Evolutionary conservation across 129 eudicot species (phyloP), one percentile per base, ranked within the genome.

Genomic region (Mikania micrantha): DNA sequence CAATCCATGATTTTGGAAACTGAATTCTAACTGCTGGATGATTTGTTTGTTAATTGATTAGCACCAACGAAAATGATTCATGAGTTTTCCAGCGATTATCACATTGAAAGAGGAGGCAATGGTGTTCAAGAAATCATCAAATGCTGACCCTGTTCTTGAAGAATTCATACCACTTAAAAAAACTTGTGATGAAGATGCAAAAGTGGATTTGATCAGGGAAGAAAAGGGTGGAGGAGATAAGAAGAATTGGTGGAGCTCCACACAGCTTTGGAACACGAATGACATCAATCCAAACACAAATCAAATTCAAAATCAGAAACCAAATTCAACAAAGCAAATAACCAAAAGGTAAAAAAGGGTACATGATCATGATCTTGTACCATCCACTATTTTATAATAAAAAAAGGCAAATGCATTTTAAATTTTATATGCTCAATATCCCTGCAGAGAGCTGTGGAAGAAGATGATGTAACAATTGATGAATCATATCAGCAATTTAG

Each of bases 211-310:
- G 38, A 59, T 24, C 36, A 39, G 27, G 34, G 63, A 76, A 47
- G 80, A 67, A 35, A 59, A 35, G 15, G 77, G 79, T 31, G 75
- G 67, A 32, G 79, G 68, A 64, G 88, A 88, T 66, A 91, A 88
- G 87, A 85, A 61, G 85, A 82, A 82, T 69, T 88, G 97, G 97
- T 38, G 88, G 88, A 88, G 96, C 67, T 85, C 96, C 24, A 88
- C 84, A 40, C 97, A 91, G 76, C 87, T 91, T 35, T 91, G 97
- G 97, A 91, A 82, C 73, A 34, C 71, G 25, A 50, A 70, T 21
- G 65, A 71, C 42, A 71, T 70, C 40, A 34, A 29, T 52, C 60
- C 75, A 68, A 72, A 63, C 63, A 24, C 58, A 9, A 67, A 53
- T 67, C 74, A 22, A 45, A 41, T 42, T 31, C 53, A 27, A 39